phyloP scores from a whole-genome alignment of 2,329 filamentous ascomycete species.

The Sordariomycetes sp. region DNA sequence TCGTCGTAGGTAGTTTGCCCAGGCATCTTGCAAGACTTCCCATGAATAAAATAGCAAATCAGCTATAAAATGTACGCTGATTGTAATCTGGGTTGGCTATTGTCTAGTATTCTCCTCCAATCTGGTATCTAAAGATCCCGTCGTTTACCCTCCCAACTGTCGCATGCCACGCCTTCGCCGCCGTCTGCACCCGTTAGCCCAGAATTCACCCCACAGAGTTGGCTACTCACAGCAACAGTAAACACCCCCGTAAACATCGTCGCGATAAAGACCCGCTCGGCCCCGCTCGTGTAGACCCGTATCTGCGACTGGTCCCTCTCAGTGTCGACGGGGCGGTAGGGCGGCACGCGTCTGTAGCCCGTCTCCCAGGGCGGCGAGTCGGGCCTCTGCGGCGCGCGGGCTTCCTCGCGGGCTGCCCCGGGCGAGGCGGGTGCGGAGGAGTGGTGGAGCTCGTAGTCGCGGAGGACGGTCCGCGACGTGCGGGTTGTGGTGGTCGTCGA shows the following conservation, averaged over 20 bases:
- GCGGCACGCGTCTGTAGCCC: conserved; percentile 12
- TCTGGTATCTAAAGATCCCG: conserved; percentile 35
- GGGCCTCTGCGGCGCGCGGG: not conserved
- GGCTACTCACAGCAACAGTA: conserved; percentile 9
- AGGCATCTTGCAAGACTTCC: not conserved
- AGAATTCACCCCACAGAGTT: too few relatives aligned
- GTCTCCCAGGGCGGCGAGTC: conserved; percentile 11
- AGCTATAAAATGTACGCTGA: not conserved
- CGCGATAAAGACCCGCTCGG: conserved; percentile 11
- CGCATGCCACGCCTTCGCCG: conserved; percentile 33
- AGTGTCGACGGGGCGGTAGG: conserved; percentile 12
- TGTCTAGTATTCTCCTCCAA: conserved; percentile 40
- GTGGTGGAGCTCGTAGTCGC: conserved; percentile 35
- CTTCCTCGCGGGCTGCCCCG: not conserved
- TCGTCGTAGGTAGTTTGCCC: conserved; percentile 9
- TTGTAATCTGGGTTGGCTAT: not conserved
- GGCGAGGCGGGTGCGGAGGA: conserved; percentile 10
- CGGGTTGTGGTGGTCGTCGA: conserved; percentile 25
- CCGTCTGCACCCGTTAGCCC: conserved; percentile 16
- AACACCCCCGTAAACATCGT: conserved; percentile 14
- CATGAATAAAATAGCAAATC: not conserved
- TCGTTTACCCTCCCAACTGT: conserved; percentile 37
- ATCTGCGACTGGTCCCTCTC: conserved; percentile 10
- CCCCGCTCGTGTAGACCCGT: conserved; percentile 8
- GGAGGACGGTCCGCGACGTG: conserved; percentile 22